Conservation (phyloP, 2,329 filamentous ascomycete species). For the Pseudogymnoascus sp. region DNA sequence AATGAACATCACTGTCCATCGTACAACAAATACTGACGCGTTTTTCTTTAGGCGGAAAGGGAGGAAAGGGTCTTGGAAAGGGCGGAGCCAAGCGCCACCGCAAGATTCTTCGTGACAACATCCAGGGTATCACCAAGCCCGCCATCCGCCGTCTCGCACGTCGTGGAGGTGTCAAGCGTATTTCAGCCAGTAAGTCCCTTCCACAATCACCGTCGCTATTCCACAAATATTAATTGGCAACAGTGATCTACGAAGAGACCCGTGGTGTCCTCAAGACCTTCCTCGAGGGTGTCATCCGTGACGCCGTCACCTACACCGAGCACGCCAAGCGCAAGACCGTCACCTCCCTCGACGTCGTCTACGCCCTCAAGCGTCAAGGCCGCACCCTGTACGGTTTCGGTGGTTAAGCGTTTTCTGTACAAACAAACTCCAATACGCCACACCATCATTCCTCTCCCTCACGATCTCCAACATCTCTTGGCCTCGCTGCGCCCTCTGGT, state of each 20-base stretch:
- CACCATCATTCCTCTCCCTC: conserved; percentile 18
- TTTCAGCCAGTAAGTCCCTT: conserved; percentile 70
- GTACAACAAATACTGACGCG: conserved; percentile 38
- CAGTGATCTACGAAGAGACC: conserved; percentile 78
- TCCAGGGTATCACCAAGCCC: conserved; percentile 98
- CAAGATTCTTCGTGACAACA: conserved; percentile 99
- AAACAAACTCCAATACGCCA: conserved; percentile 8
- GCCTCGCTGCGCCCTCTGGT: not conserved
- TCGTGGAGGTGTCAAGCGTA: conserved; percentile 99
- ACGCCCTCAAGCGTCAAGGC: conserved; percentile 58
- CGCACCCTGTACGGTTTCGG: conserved; percentile 64
- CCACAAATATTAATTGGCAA: conserved; percentile 16
- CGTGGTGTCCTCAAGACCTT: conserved; percentile 78
- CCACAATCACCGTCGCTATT: not conserved
- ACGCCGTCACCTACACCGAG: conserved; percentile 75
- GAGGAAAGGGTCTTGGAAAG: conserved; percentile 97
- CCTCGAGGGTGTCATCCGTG: conserved; percentile 74
- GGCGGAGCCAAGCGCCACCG: conserved; percentile 97
- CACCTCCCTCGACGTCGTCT: conserved; percentile 59
- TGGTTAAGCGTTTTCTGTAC: conserved; percentile 40
- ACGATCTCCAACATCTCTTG: conserved; percentile 6
- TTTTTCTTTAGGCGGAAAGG: conserved; percentile 68
- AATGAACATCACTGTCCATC: conserved; percentile 15
- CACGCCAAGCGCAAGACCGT: conserved; percentile 75
- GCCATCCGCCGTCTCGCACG: conserved; percentile 97